Conservation (phyloP, 164 flowering plant genomes). For the Umbilicus rupestris region DNA sequence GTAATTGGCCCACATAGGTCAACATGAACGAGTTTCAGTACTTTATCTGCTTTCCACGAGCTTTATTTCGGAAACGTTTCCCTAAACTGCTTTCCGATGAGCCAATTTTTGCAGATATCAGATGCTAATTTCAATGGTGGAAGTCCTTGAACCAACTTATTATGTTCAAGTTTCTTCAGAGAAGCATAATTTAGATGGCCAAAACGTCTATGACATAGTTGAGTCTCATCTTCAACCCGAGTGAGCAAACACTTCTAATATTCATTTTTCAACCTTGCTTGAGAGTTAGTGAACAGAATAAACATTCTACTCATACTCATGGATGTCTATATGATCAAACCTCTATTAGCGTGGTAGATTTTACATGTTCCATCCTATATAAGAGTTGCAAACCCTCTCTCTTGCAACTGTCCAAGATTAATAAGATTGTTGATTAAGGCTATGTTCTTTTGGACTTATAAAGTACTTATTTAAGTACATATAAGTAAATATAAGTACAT, state of each 20-base stretch:
- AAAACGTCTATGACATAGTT: constrained; percentile 1
- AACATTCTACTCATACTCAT: constrained; percentile 16
- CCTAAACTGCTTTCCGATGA: constrained; percentile 6
- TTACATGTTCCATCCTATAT: constrained; percentile 10
- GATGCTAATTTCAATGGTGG: neutral
- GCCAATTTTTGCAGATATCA: neutral
- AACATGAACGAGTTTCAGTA: no score
- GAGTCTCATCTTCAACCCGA: neutral
- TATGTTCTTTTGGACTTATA: no score
- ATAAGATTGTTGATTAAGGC: constrained; percentile 8
- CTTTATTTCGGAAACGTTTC: no score
- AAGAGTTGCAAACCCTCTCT: constrained; percentile 8
- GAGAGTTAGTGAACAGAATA: neutral
- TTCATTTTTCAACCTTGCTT: neutral
- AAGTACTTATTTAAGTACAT: no score
- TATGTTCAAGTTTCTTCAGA: neutral
- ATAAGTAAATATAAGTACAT: no score
- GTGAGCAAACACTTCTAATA: neutral
- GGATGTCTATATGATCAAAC: constrained; percentile 12
- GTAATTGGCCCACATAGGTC: no score
- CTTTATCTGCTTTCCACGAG: no score
- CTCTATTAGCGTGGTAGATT: constrained; percentile 11
- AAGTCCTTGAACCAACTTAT: neutral
- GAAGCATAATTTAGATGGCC: neutral
- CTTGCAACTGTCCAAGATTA: constrained; percentile 14